Percentiles rank a stretch among this genome's conserved stretches.
phyloP scores from a whole-genome alignment of 163 green algal genomes.

The Scenedesmus sp. region DNA sequence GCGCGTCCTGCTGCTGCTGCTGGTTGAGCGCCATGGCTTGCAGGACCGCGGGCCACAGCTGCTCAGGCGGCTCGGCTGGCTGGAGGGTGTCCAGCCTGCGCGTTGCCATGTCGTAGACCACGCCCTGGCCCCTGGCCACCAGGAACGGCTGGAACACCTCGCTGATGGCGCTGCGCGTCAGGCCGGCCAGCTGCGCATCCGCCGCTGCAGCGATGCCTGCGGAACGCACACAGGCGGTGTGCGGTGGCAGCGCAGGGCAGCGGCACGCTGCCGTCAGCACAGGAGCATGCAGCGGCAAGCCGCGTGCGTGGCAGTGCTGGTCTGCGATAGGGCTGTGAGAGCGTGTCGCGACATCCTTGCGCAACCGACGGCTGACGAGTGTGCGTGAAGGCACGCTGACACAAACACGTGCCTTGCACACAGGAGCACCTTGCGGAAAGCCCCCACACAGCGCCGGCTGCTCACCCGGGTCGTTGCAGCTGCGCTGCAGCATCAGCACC shows the following conservation, averaged over 20 bases:
- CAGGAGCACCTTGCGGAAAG: not conserved
- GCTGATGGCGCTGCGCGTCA: slow-evolving; percentile 7
- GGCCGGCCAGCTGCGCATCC: not conserved
- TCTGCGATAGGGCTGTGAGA: too few relatives aligned
- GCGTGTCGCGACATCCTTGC: too few relatives aligned
- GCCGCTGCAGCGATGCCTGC: not conserved
- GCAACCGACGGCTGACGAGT: too few relatives aligned
- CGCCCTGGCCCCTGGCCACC: slow-evolving; percentile 30
- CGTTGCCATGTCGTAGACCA: slow-evolving; percentile 32
- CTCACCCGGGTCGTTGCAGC: not conserved
- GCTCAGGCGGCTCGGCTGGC: not conserved
- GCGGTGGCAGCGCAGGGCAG: not conserved
- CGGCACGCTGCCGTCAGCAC: not conserved
- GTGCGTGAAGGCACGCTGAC: too few relatives aligned
- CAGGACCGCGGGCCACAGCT: slow-evolving; percentile 40
- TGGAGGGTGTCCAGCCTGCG: slow-evolving; percentile 39
- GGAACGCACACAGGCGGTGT: too few relatives aligned
- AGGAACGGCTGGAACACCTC: slow-evolving; percentile 34
- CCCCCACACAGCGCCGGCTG: not conserved
- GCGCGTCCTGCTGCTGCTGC: slow-evolving; percentile 28
- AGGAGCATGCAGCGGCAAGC: not conserved
- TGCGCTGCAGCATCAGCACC: slow-evolving; percentile 3
- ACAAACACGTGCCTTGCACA: not conserved
- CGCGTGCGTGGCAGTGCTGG: not conserved
- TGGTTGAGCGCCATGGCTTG: not conserved